Base-by-base conservation (phyloP, 306 rosid species). In the Crotalaria pallida region DNA sequence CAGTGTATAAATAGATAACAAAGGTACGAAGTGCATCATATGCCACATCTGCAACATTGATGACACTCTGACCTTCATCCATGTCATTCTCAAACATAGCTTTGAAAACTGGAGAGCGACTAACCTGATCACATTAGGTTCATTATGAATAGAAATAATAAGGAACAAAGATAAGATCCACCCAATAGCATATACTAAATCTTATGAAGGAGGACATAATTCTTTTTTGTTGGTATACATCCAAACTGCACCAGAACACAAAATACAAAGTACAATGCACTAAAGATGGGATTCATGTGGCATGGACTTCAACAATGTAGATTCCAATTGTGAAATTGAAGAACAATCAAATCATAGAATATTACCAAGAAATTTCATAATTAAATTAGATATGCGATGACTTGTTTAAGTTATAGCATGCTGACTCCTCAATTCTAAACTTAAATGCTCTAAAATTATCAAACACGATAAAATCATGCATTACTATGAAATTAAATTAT, bases 61-160 rank as follows among this genome's bases (percentile, higher is more conserved):
- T 90, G 65, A 94, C 90, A 7, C 92, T 93, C 69, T 81, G 87
- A 61, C 90, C 85, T 81, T 93, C 94, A 51, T 82, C 82, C 98
- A 90, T 93, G 44, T 93, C 89, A 56, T 84, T 90, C 75, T 90
- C 96, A 0, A 93, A 88, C 94, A 93, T 90, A 34, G 94, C 96
- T 82, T 71, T 81, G 77, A 93, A 90, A 36, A 93, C 97, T 2
- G 86, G 96, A 31, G 98, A 93, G 63, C 96, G 94, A 49, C 84
- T 88, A 48, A 50, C 84, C 97, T 90, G 84, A 59, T 62, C n/a
- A n/a, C n/a, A n/a, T n/a, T n/a, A n/a, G n/a, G n/a, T n/a, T n/a
- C n/a, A n/a, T n/a, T n/a, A n/a, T 12, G 13, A 55, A 51, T 50
- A 21, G 69, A 61, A 22, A 6, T 6, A 21, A 15, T 21, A 57